These are phyloP conservation scores for Multifurca ochricompacta DNA, from an alignment of 768 basidiomycete species.

Conservation along the genomic window DNA sequence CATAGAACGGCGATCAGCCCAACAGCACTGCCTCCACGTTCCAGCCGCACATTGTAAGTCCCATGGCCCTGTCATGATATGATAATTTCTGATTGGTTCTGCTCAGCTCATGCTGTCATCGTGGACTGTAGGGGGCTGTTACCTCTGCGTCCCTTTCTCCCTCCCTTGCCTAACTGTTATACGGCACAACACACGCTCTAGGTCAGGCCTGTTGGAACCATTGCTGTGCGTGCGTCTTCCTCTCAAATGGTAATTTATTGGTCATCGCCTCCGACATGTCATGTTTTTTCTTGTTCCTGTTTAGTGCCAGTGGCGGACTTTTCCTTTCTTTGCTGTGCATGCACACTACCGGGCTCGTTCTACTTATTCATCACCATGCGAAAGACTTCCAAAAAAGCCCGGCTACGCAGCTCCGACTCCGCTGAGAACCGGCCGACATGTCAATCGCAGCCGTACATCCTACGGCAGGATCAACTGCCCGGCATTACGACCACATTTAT, in stretches of 20 bases:
- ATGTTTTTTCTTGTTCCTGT: too few species aligned
- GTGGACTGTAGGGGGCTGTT: conserved; percentile 12
- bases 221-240: neutral
- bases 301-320: neutral
- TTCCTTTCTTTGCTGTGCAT: neutral
- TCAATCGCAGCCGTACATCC: neutral
- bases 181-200: neutral
- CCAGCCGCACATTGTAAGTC: neutral
- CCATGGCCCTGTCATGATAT: neutral
- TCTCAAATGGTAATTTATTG: neutral
- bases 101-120: neutral
- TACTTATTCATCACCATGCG: neutral
- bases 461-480: neutral
- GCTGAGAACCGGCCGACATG: neutral
- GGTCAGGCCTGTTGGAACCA: neutral
- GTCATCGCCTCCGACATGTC: neutral
- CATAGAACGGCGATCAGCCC: neutral
- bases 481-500: neutral
- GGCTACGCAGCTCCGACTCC: neutral
- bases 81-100: conserved; percentile 2
- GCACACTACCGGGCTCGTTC: too few species aligned
- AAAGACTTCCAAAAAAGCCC: neutral
- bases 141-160: neutral
- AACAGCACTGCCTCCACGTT: conserved; percentile 4
- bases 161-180: neutral